A percentile compares a stretch with the other conserved stretches of the same genome.
Evolutionary conservation across 1,284 basidiomycete genomes (phyloP).

Genomic region (Testicularia cyperi): DNA sequence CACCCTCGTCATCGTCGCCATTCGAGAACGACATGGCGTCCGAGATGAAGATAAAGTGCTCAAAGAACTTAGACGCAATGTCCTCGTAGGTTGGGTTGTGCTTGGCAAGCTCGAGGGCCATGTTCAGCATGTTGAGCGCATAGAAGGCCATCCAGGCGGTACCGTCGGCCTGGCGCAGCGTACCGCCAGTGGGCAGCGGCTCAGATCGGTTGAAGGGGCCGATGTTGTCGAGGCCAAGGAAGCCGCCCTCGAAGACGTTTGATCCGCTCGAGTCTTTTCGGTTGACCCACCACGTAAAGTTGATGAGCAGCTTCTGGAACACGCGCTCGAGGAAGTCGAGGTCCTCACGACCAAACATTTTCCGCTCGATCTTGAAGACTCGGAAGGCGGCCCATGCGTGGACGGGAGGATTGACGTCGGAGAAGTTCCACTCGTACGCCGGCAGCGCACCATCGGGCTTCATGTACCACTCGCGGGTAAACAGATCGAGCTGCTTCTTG

Average conservation of each 20-base stretch:
- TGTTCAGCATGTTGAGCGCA: constrained; percentile 93
- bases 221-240: constrained; percentile 96
- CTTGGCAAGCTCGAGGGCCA: constrained; percentile 94
- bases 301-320: constrained; percentile 93
- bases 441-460: constrained; percentile 97
- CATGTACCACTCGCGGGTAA: constrained; percentile 97
- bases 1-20: constrained; percentile 65
- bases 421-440: constrained; percentile 98
- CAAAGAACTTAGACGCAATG: constrained; percentile 98
- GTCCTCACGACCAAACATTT: constrained; percentile 87
- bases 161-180: constrained; percentile 89
- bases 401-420: constrained; percentile 93
- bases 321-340: constrained; percentile 90
- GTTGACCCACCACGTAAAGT: constrained; percentile 99
- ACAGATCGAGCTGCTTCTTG: constrained; percentile 92
- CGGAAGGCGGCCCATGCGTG: constrained; percentile 76
- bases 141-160: constrained; percentile 99
- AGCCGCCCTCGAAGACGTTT: constrained; percentile 97
- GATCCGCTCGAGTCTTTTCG: constrained; percentile 91
- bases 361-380: constrained; percentile 79
- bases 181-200: constrained; percentile 80
- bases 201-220: constrained; percentile 97
- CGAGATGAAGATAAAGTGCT: constrained; percentile 64
- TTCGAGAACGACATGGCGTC: constrained; percentile 85
- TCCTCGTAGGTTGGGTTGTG: constrained; percentile 97